Conservation (phyloP, 768 basidiomycete genomes). For the Nevesoporus exiguus region DNA sequence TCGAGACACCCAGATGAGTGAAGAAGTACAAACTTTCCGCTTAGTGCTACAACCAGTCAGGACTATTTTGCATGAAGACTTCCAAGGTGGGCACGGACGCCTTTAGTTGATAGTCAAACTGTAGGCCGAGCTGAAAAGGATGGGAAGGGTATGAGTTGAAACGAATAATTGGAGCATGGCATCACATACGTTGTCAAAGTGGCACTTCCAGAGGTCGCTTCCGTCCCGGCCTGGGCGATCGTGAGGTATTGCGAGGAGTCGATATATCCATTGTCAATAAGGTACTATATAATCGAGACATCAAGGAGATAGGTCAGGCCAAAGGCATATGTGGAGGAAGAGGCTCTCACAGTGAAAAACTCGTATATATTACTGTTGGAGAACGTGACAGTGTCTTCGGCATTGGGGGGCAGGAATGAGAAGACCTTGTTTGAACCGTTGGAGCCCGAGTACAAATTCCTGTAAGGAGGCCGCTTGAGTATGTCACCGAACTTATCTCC, state of each 20-base stretch:
- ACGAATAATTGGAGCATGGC: neutral
- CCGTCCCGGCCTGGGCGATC: conserved; percentile 60
- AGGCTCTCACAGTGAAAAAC: neutral
- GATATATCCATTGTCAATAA: conserved; percentile 47
- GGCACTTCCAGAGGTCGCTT: conserved; percentile 58
- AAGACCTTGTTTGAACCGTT: neutral
- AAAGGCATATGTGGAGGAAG: too few relatives aligned
- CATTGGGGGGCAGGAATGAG: neutral
- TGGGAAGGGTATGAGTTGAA: neutral
- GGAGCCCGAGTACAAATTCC: neutral
- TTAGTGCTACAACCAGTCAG: neutral
- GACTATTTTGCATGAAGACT: neutral
- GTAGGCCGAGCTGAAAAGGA: conserved; percentile 39
- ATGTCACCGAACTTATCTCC: neutral
- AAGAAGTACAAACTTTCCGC: neutral
- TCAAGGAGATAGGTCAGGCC: conserved; percentile 3
- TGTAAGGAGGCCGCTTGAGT: neutral
- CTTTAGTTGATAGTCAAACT: conserved; percentile 15
- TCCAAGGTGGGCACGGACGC: neutral
- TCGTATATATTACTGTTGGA: neutral
- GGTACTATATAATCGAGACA: conserved; percentile 36
- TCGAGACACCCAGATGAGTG: neutral
- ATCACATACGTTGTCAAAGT: conserved; percentile 50
- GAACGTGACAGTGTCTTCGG: neutral
- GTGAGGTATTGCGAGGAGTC: conserved; percentile 52